Base-by-base conservation (phyloP, 495 filamentous ascomycete genomes). In the Aspergillus biplanus region DNA sequence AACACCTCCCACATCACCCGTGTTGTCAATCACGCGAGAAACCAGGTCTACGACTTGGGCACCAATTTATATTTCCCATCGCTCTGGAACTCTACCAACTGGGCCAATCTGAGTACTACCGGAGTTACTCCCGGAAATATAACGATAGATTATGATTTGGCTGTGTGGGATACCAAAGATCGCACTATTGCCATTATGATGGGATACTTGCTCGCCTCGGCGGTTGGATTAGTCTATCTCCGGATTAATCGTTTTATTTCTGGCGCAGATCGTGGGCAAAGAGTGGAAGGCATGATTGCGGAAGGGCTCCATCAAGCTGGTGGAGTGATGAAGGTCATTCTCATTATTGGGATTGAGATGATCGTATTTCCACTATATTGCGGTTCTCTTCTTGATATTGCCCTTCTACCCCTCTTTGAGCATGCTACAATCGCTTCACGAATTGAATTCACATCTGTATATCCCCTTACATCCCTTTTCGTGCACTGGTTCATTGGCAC, bases 261-360 rank as follows among this genome's bases (percentile, higher is more conserved):
- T 12, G 84, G 84, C 3, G 80, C 82, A 6, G 85, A 86, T 59
- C 82, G 86, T 31, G 87, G 85, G 3, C 89, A 90, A 53, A 86
- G 89, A 63, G 85, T 90, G 63, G 92, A 97, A 67, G 89, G 87
- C 6, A 76, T 90, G 6, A 76, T 96, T 58, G 88, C 92, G n/a
- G 94, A 97, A 63, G 78, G 88, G 0, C 82, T 99, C 21, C 85
- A 92, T 46, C 95, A 99, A 78, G 95, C 95, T 42, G 95, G 95
- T 46, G 95, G 95, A 4, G 93, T 99, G 12, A 87, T 97, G 83
- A 99, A 99, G 73, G 95, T 99, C 15, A 95, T 99, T 46, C 81
- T 98, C 31, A 99, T 99, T 66, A 99, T 99, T 63, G 92, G 92
- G 61, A 97, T 98, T 71, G 95, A 99, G 78, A 99, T 99, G 95